Percentiles rank a stretch among this genome's conserved stretches.
phyloP scores from a whole-genome alignment of 805 yeast species.

The Candida pini region DNA sequence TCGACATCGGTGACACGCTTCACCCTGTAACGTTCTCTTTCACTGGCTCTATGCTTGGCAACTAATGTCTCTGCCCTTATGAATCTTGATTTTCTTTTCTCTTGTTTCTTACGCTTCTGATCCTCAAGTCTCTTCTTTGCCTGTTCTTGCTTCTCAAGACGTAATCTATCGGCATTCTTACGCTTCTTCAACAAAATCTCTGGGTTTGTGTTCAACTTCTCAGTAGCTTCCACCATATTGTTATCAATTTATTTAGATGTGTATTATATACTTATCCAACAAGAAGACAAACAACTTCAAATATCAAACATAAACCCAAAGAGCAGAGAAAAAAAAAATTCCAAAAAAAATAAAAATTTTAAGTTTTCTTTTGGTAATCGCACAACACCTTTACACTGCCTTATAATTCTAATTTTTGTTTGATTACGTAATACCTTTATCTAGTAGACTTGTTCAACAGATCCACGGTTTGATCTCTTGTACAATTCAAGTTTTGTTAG shows the following conservation, averaged over 20 bases:
- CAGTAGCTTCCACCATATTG: too few species aligned
- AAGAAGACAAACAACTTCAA: too few species aligned
- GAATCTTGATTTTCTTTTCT: conserved; percentile 47
- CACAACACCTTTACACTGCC: too few species aligned
- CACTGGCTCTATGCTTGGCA: conserved; percentile 57
- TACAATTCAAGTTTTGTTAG: conserved; percentile 14
- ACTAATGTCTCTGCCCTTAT: conserved; percentile 72
- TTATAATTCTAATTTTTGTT: background rate
- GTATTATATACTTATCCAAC: too few species aligned
- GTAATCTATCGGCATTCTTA: conserved; percentile 68
- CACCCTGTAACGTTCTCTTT: conserved; percentile 64
- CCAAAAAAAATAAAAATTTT: conserved; percentile 6
- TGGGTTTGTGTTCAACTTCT: conserved; percentile 60
- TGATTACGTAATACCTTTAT: background rate
- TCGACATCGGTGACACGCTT: conserved; percentile 56
- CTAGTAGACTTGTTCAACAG: conserved; percentile 27
- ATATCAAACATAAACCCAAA: background rate
- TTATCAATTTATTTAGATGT: too few species aligned
- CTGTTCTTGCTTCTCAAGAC: conserved; percentile 67
- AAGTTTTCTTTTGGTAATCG: background rate
- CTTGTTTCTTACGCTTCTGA: conserved; percentile 37
- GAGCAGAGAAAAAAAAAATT: conserved; percentile 2
- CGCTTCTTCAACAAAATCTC: conserved; percentile 74
- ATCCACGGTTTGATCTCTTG: conserved; percentile 19
- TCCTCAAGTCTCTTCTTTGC: conserved; percentile 46